Evolutionary conservation across 805 yeast species (phyloP).

Genomic region (Metschnikowia vanudenii): DNA sequence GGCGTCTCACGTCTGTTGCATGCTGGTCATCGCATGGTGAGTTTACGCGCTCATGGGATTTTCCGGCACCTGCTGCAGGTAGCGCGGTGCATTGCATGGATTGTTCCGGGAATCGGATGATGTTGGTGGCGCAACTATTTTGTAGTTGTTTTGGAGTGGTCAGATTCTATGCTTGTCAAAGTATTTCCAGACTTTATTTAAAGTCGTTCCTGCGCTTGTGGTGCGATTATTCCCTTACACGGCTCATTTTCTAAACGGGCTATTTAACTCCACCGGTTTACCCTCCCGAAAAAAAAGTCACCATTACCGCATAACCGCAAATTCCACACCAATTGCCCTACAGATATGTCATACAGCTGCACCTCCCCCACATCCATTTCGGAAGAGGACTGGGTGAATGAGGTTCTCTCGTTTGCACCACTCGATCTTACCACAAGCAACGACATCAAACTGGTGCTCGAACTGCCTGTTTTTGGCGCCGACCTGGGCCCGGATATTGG

Average conservation of each 20-base stretch:
- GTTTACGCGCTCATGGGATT: too few species aligned
- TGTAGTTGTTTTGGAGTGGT: not conserved
- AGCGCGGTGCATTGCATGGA: constrained; percentile 6
- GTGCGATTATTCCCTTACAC: not conserved
- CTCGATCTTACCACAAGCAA: constrained; percentile 5
- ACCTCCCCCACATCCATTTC: constrained; percentile 12
- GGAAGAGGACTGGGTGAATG: constrained; percentile 24
- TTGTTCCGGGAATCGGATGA: constrained; percentile 10
- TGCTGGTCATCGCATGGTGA: too few species aligned
- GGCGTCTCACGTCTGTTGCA: too few species aligned
- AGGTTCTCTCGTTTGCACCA: constrained; percentile 10
- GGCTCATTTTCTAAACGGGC: not conserved
- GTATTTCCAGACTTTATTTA: too few species aligned
- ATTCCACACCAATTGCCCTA: too few species aligned
- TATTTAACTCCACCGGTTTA: not conserved
- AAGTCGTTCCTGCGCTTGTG: too few species aligned
- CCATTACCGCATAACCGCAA: too few species aligned
- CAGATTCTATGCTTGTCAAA: not conserved
- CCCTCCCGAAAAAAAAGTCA: too few species aligned
- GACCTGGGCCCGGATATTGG: constrained; percentile 2
- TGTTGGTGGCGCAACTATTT: constrained; percentile 8
- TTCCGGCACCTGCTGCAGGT: constrained; percentile 1
- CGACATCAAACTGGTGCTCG: constrained; percentile 3
- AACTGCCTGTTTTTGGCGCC: constrained; percentile 8
- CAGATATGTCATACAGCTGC: constrained; percentile 9